Conservation (phyloP, 2,329 filamentous ascomycete genomes). For the Cytospora paraplurivora region DNA sequence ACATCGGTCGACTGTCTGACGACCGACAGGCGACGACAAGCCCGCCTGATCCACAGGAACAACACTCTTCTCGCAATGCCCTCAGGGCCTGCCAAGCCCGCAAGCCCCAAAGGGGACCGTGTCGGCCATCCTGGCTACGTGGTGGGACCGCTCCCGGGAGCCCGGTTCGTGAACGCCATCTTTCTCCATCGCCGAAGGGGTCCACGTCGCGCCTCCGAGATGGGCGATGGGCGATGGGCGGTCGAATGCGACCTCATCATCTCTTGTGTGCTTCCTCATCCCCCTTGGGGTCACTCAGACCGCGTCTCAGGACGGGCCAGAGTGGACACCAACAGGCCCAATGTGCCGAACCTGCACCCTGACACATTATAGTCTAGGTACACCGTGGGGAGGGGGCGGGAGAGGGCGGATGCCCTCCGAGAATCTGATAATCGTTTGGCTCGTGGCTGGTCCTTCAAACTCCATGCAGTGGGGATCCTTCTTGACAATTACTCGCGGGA, state of each 20-base stretch:
- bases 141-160: slow-evolving; percentile 10
- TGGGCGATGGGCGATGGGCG: not conserved
- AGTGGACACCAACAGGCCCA: slow-evolving; percentile 13
- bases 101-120: too few relatives aligned
- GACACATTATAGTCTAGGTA: too few relatives aligned
- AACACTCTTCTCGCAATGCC: not conserved
- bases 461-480: slow-evolving; percentile 16
- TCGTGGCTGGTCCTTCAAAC: slow-evolving; percentile 21
- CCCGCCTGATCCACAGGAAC: not conserved
- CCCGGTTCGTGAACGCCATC: not conserved
- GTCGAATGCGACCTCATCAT: slow-evolving; percentile 5
- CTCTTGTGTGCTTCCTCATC: not conserved
- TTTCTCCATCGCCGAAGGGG: not conserved
- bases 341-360: slow-evolving; percentile 12
- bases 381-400: too few relatives aligned
- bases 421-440: slow-evolving; percentile 13
- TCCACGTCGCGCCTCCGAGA: not conserved
- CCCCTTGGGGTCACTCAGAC: too few relatives aligned
- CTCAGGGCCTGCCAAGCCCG: too few relatives aligned
- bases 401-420: slow-evolving; percentile 28
- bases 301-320: slow-evolving; percentile 12
- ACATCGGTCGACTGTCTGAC: not conserved
- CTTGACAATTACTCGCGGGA: slow-evolving; percentile 22
- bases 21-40: too few relatives aligned
- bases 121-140: not conserved